Evolutionary conservation across 306 rosid genomes (phyloP).

Genomic region (Pterocarpus santalinus): DNA sequence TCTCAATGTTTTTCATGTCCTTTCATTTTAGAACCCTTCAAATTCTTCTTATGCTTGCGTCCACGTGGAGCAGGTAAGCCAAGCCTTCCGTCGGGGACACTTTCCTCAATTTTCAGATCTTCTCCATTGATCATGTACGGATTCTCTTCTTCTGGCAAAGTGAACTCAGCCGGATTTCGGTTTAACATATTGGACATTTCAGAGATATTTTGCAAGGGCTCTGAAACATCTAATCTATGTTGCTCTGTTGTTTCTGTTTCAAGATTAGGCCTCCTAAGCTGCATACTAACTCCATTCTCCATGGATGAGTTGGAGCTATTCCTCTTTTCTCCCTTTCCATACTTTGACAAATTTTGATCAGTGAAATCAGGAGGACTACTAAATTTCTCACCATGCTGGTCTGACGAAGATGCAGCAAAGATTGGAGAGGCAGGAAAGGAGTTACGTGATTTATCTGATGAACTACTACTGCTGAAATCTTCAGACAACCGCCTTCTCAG

Average conservation of each 20-base stretch:
- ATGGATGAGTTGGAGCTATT: slow-evolving; percentile 44
- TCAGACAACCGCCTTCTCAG: slow-evolving; percentile 42
- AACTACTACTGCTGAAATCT: slow-evolving; percentile 37
- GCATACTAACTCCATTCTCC: slow-evolving; percentile 44
- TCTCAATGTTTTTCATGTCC: slow-evolving; percentile 37
- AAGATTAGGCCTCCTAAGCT: slow-evolving; percentile 34
- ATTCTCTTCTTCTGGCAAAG: slow-evolving; percentile 59
- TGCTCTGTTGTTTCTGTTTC: slow-evolving; percentile 44
- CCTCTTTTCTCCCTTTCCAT: slow-evolving; percentile 53
- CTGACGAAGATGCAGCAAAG: slow-evolving; percentile 55
- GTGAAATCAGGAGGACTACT: slow-evolving; percentile 43
- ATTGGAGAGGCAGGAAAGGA: slow-evolving; percentile 48
- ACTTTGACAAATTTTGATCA: slow-evolving; percentile 46
- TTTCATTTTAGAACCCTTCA: slow-evolving; percentile 48
- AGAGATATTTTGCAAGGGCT: slow-evolving; percentile 38
- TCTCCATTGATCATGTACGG: slow-evolving; percentile 72
- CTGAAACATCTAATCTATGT: slow-evolving; percentile 37
- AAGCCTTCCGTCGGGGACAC: slow-evolving; percentile 41
- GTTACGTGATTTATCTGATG: slow-evolving; percentile 52
- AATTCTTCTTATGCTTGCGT: slow-evolving; percentile 52
- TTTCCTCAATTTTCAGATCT: slow-evolving; percentile 60
- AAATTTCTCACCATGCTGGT: slow-evolving; percentile 43
- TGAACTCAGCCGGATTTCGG: slow-evolving; percentile 79
- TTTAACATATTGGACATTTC: slow-evolving; percentile 53
- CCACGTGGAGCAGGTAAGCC: slow-evolving; percentile 43